These are phyloP conservation scores for Hypoxylon sp. DNA, from an alignment of 2,329 filamentous ascomycete species.

Conservation along the genomic window DNA sequence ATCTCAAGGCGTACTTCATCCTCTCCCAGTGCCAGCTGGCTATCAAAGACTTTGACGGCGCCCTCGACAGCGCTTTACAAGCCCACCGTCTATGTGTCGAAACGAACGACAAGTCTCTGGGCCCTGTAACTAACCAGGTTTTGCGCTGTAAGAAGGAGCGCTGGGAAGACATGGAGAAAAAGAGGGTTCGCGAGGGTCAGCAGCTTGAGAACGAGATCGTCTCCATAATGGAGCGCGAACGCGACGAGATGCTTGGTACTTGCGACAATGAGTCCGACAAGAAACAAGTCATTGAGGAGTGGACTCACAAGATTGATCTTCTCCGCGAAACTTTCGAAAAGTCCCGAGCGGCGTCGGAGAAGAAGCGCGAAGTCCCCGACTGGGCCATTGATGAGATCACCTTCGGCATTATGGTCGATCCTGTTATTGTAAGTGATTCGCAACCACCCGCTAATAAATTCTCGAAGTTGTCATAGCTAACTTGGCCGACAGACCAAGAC, in stretches of 20 bases:
- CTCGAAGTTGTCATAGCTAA: not conserved
- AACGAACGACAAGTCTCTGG: slow-evolving; percentile 75
- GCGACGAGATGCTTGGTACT: slow-evolving; percentile 58
- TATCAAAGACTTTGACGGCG: slow-evolving; percentile 79
- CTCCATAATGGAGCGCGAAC: slow-evolving; percentile 63
- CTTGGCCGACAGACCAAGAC: slow-evolving; percentile 75
- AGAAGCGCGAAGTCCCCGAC: slow-evolving; percentile 76
- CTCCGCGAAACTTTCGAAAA: slow-evolving; percentile 67
- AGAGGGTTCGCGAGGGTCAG: slow-evolving; percentile 68
- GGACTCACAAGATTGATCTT: slow-evolving; percentile 60
- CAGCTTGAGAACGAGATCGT: slow-evolving; percentile 74
- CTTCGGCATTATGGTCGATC: slow-evolving; percentile 81
- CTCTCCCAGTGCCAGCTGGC: slow-evolving; percentile 87
- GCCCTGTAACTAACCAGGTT: slow-evolving; percentile 80
- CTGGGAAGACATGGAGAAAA: slow-evolving; percentile 82
- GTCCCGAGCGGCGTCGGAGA: slow-evolving; percentile 61
- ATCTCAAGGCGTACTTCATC: slow-evolving; percentile 88
- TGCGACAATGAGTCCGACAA: slow-evolving; percentile 58
- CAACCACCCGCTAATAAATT: not conserved
- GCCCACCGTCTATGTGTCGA: slow-evolving; percentile 80
- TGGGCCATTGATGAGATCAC: slow-evolving; percentile 83
- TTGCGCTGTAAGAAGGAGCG: slow-evolving; percentile 86
- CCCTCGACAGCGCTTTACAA: slow-evolving; percentile 75
- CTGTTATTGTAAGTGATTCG: slow-evolving; percentile 65
- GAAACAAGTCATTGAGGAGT: slow-evolving; percentile 64